Evolutionary conservation across 306 rosid genomes (phyloP), one percentile per base, ranked within the genome.

Genomic region (Glycyrrhiza uralensis): DNA sequence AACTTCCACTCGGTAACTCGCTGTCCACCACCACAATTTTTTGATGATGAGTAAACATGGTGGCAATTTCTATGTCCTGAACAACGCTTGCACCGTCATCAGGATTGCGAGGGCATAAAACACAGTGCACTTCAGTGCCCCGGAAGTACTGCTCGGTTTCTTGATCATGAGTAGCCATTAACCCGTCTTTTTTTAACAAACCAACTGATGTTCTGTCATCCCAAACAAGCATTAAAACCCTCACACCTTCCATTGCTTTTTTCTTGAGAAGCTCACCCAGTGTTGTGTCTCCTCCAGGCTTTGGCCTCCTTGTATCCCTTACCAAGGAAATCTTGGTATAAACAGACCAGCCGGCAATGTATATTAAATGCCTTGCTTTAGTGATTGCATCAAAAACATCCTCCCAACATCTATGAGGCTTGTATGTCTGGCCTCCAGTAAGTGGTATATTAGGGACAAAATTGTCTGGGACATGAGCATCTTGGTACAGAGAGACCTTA

Each of bases 1-100:
- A 63, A 0, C 60, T 68, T 71, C 71, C 82, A 65, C 59, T 73
- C 0, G 93, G 93, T 59, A 88, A 36, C 44, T 81, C 79, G 45
- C 81, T 59, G 47, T 88, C 93, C 50, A 86, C 93, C 12, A 85
- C 93, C 6, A 88, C 81, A 73, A 86, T 88, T 69, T 88, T 88
- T 71, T 88, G 93, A 22, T 88, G 90, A 69, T 88, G 93, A 36
- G 90, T 88, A 74, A 88, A 88, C 90, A 86, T 84, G 51, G 90
- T 82, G 18, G 84, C 74, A 35, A 77, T 69, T 54, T 75, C 42
- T 1, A 88, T 51, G 28, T 86, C 84, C 30, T 86, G 93, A 38
- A 88, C 58, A 15, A 86, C 19, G 76, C 86, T 86, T 47, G 86
- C 88, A 22, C 87, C 90, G 26, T 88, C 80, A 50, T 88, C 93